phyloP scores from a whole-genome alignment of 2,329 filamentous ascomycete species.

The Whalleya microplaca region DNA sequence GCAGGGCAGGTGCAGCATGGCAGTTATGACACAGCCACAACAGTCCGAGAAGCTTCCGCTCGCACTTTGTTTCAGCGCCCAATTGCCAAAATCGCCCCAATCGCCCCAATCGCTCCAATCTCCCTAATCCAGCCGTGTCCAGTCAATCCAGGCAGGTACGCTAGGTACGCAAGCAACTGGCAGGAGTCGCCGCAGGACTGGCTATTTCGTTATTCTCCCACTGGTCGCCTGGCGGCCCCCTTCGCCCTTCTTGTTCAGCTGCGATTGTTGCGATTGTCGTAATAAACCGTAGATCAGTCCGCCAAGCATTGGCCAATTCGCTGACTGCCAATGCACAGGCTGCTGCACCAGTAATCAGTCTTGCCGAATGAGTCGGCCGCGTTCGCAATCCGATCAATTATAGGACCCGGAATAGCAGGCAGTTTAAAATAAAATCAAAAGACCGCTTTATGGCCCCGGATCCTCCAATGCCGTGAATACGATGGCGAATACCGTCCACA shows the following conservation, averaged over 20 bases:
- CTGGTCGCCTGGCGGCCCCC: background rate
- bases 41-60: conserved; percentile 31
- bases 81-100: conserved; percentile 2
- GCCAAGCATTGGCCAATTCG: conserved; percentile 13
- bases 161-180: no score
- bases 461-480: conserved; percentile 20
- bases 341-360: conserved; percentile 9
- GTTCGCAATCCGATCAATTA: background rate
- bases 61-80: conserved; percentile 35
- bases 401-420: background rate
- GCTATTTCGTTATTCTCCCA: background rate
- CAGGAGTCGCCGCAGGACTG: no score
- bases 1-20: no score
- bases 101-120: no score
- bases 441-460: conserved; percentile 18
- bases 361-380: background rate
- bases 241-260: conserved; percentile 14
- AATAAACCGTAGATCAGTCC: background rate
- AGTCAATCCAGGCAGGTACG: no score
- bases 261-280: conserved; percentile 3
- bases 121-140: no score
- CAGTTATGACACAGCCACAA: conserved; percentile 37
- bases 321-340: no score
- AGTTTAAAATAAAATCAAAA: background rate
- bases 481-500: conserved; percentile 19